Evolutionary conservation across 73 alveolate species (phyloP).

Genomic region (Tetrahymena thermophila): DNA sequence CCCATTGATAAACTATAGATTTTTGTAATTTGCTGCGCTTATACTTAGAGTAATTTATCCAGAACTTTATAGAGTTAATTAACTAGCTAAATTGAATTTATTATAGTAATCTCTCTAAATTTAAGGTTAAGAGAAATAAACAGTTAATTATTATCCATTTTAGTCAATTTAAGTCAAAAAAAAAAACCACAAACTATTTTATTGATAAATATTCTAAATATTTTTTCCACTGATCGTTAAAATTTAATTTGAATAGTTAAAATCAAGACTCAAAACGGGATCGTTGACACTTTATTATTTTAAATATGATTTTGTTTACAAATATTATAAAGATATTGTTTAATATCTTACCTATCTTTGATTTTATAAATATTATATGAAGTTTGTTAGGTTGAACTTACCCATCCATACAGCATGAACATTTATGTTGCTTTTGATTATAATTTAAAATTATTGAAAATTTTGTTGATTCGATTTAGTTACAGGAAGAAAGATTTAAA

Average conservation of each 20-base stretch:
- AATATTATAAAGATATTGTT: neutral
- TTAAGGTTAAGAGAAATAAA: neutral
- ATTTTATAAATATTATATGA: no score
- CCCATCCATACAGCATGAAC: neutral
- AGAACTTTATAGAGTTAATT: neutral
- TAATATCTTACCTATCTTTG: neutral
- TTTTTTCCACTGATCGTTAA: neutral
- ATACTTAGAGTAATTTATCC: neutral
- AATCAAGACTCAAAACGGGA: neutral
- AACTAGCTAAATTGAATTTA: neutral
- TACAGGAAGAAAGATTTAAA: neutral
- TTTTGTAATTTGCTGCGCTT: neutral
- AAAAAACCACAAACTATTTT: neutral
- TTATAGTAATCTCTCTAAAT: neutral
- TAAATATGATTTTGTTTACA: no score
- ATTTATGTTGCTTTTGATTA: neutral
- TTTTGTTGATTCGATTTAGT: no score
- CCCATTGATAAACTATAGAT: neutral
- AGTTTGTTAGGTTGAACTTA: neutral
- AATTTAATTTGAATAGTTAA: neutral
- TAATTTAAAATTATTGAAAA: no score
- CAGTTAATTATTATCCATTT: neutral
- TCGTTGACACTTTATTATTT: neutral
- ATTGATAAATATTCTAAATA: no score
- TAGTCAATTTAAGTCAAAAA: neutral